Evolutionary conservation across 106 monocot genomes (phyloP), one percentile per base, ranked within the genome.

Genomic region (Gastrodia elata): DNA sequence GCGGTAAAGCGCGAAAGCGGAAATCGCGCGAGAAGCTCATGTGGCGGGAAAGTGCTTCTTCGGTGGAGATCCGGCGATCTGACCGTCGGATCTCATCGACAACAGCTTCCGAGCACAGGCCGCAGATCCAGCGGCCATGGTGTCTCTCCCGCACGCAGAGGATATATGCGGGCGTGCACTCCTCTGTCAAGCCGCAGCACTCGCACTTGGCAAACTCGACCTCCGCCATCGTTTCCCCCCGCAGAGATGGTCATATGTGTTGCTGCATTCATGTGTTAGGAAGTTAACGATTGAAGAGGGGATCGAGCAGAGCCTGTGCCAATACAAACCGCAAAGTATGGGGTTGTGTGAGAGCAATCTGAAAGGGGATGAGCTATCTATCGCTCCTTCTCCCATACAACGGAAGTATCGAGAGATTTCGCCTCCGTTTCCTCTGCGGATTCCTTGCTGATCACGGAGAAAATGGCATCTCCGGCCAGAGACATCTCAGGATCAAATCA

Each of bases 81-180:
- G 89, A 73, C 0, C 89, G 86, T 71, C 25, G 20, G 71, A 86
- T 78, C 77, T 89, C 86, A 26, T 89, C 83, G 68, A 77, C 71
- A 30, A 86, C 81, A 32, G 86, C 89, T 75, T 86, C 86, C 8
- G 75, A 42, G 79, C 89, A 89, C 44, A 89, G 83, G 2, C 89
- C 89, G 67, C 89, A 89, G 44, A 86, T 68, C 89, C 89, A 89
- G 18, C 49, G 44, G 18, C 86, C 86, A 27, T 44, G 41, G 74
- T 79, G 68, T 30, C 82, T 74, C 26, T 75, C 82, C 71, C 84
- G 79, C 37, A 86, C 80, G 42, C 72, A 16, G 27, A 74, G 68
- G 42, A 90, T 82, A 84, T 90, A 86, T 27, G 56, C 86, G 16
- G 77, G 76, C 40, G 89, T 90, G 81, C 86, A 90, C 48, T 90